Percentiles rank a stretch among this genome's conserved stretches.
These are phyloP conservation scores for Colletotrichum tofieldiae DNA, from an alignment of 2,329 filamentous ascomycete genomes.

Conservation along the genomic window DNA sequence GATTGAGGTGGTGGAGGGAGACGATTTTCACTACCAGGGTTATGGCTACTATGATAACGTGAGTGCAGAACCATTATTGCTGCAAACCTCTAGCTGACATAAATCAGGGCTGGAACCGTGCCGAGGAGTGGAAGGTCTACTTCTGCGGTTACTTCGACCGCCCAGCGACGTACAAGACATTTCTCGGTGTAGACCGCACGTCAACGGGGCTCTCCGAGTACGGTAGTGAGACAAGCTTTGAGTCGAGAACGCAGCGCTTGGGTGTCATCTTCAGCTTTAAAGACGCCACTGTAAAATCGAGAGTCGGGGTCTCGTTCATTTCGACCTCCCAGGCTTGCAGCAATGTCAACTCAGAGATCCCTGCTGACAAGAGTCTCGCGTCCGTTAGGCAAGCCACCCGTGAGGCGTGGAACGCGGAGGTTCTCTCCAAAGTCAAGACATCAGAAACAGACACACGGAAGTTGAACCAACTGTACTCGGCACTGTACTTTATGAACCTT, in stretches of 20 bases:
- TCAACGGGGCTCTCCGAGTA: constrained; percentile 52
- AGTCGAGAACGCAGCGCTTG: constrained; percentile 57
- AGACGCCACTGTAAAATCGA: constrained; percentile 63
- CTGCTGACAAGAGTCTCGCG: constrained; percentile 58
- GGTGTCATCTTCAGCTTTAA: constrained; percentile 71
- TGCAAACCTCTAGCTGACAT: constrained; percentile 27
- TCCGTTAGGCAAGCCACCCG: constrained; percentile 64
- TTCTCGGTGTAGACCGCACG: constrained; percentile 55
- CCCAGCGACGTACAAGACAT: constrained; percentile 61
- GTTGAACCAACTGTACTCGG: constrained; percentile 75
- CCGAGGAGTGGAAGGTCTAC: constrained; percentile 74
- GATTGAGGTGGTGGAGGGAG: constrained; percentile 66
- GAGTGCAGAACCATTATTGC: constrained; percentile 39
- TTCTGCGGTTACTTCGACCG: constrained; percentile 75
- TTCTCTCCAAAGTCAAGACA: constrained; percentile 76
- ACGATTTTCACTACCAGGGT: constrained; percentile 68
- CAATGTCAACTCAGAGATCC: constrained; percentile 72
- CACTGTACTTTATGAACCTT: constrained; percentile 79
- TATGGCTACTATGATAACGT: constrained; percentile 75
- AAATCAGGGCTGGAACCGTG: constrained; percentile 72
- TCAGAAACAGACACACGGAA: constrained; percentile 69
- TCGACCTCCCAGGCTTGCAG: constrained; percentile 72
- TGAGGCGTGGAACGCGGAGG: constrained; percentile 72
- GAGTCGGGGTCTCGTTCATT: constrained; percentile 80
- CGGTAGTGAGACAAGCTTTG: constrained; percentile 51